Percentiles rank a stretch among this genome's conserved stretches.
These are phyloP conservation scores for Geosmithia putterillii DNA, from an alignment of 2,329 filamentous ascomycete genomes.

Conservation along the genomic window DNA sequence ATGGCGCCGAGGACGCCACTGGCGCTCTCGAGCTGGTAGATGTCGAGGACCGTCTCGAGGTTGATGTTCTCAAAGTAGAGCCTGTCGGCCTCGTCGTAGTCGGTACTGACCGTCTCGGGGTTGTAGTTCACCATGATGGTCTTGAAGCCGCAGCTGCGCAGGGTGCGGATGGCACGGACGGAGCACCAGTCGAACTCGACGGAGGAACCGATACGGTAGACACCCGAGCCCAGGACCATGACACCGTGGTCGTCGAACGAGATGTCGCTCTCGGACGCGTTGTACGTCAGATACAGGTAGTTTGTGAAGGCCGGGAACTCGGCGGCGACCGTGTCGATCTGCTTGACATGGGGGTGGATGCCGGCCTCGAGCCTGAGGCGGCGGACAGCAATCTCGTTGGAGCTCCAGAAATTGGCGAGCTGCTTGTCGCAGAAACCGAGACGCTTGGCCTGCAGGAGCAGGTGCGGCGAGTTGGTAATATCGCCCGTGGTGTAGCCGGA, in stretches of 20 bases:
- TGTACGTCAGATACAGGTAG: conserved; percentile 95
- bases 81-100: conserved; percentile 88
- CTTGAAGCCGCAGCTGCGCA: conserved; percentile 75
- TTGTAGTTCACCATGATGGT: conserved; percentile 96
- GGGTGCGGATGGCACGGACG: conserved; percentile 81
- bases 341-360: conserved; percentile 85
- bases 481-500: conserved; percentile 51
- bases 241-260: conserved; percentile 79
- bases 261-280: conserved; percentile 76
- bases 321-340: conserved; percentile 95
- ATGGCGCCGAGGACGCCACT: conserved; percentile 85
- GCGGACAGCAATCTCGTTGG: conserved; percentile 84
- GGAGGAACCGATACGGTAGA: conserved; percentile 93
- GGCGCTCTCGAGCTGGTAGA: conserved; percentile 77
- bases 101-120: conserved; percentile 78
- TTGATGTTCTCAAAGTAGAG: conserved; percentile 96
- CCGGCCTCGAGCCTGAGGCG: conserved; percentile 73
- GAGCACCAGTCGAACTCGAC: conserved; percentile 99
- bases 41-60: conserved; percentile 80
- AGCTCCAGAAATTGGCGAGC: conserved; percentile 86
- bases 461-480: conserved; percentile 46
- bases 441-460: conserved; percentile 78
- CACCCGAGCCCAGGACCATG: conserved; percentile 92
- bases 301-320: conserved; percentile 94
- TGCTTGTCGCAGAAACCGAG: conserved; percentile 92